These are phyloP conservation scores for Schizothecium vesticola DNA, from an alignment of 495 filamentous ascomycete species.

Conservation along the genomic window DNA sequence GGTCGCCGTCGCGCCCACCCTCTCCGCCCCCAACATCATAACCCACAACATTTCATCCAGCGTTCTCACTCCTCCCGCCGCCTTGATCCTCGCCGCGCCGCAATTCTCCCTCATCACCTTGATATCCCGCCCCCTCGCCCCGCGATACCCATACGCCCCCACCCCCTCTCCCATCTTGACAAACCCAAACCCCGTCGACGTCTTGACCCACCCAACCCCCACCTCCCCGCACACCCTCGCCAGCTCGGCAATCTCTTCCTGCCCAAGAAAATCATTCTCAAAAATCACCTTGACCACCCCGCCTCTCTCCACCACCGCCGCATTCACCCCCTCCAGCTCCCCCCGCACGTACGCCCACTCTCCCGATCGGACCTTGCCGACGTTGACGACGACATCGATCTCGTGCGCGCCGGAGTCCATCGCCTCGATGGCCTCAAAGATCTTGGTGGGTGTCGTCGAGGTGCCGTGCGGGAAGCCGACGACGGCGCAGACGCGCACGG, in stretches of 20 bases:
- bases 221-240: conserved; percentile 48
- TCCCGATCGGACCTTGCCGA: conserved; percentile 51
- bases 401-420: conserved; percentile 44
- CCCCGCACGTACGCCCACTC: conserved; percentile 51
- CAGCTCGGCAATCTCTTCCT: conserved; percentile 42
- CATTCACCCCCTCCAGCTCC: conserved; percentile 36
- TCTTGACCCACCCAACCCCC: conserved; percentile 52
- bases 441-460: conserved; percentile 49
- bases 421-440: conserved; percentile 46
- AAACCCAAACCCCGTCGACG: conserved; percentile 54
- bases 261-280: conserved; percentile 48
- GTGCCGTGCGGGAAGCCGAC: conserved; percentile 57
- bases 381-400: conserved; percentile 57
- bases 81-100: conserved; percentile 49
- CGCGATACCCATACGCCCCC: conserved; percentile 47
- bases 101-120: conserved; percentile 49
- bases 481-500: conserved; percentile 49
- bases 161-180: conserved; percentile 40
- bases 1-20: conserved; percentile 52
- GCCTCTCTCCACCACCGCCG: conserved; percentile 16
- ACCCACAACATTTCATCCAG: conserved; percentile 42
- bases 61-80: conserved; percentile 48
- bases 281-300: conserved; percentile 56
- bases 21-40: conserved; percentile 34
- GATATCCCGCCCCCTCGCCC: conserved; percentile 45